phyloP scores from a whole-genome alignment of 2,329 filamentous ascomycete genomes.

The Microdochium trichocladiopsis region DNA sequence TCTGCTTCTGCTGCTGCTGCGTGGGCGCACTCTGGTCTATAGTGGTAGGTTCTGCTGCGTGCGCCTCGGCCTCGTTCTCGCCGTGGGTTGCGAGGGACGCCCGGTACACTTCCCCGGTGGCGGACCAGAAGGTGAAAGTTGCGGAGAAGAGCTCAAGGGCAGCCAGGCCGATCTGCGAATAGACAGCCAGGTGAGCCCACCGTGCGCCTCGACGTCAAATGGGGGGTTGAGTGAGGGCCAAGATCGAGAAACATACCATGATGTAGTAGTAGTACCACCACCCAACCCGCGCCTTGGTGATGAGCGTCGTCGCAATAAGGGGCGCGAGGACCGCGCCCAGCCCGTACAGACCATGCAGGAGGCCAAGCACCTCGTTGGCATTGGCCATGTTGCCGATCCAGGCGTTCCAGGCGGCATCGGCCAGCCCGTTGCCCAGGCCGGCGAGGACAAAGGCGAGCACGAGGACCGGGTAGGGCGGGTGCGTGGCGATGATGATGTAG shows the following conservation, averaged over 20 bases:
- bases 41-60: neutral
- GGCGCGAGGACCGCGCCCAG: constrained; percentile 63
- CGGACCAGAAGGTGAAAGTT: constrained; percentile 48
- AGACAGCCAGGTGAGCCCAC: no score
- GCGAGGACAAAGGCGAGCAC: constrained; percentile 59
- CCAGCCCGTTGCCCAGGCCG: constrained; percentile 64
- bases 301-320: constrained; percentile 62
- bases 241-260: constrained; percentile 43
- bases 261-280: constrained; percentile 74
- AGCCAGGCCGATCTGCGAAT: constrained; percentile 46
- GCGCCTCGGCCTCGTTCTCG: constrained; percentile 10
- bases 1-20: neutral
- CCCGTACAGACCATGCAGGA: constrained; percentile 64
- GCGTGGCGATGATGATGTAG: constrained; percentile 55
- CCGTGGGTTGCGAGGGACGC: constrained; percentile 20
- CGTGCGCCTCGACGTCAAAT: no score
- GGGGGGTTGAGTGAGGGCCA: no score
- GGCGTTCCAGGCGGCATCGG: constrained; percentile 48
- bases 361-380: constrained; percentile 62
- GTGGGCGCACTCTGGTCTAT: neutral
- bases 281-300: constrained; percentile 49
- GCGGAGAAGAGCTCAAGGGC: constrained; percentile 45
- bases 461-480: constrained; percentile 62
- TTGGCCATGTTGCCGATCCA: constrained; percentile 59
- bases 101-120: constrained; percentile 47